Base-by-base conservation (phyloP, 441 rosid genomes). In the Mallotus repandus region DNA sequence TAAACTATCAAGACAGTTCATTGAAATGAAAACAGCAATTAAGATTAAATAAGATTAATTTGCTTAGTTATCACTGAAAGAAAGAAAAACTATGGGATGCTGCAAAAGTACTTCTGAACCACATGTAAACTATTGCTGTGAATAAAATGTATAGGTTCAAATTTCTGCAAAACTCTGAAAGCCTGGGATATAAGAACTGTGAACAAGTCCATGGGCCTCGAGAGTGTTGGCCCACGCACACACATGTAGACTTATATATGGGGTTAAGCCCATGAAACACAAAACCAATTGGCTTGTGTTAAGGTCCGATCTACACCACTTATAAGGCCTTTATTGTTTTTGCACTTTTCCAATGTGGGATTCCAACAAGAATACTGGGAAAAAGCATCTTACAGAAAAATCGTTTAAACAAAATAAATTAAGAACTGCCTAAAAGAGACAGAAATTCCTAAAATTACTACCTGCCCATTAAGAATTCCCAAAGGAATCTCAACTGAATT, bases 401-500 rank as follows among this genome's bases (percentile, higher is more conserved):
- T 66, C 61, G 69, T 49, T 57, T 15, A 46, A 45, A 41, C 60
- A 58, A 19, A 38, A 25, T 22, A 29, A 41, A 12, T 64, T 45
- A 11, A 38, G 29, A 72, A 66, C 21, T 61, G 50, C 32, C 32
- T 52, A 72, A 29, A 45, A 70, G 75, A 68, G 14, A 48, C 5
- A 61, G n/a, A 43, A 60, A 45, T 25, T 2, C 7, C 18, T 7
- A 5, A 54, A 9, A n/a, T 7, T 7, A 5, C 18, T 41, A 96
- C 99, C 89, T 90, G 98, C 69, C 91, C 97, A 41, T 77, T 90
- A 52, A 93, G 88, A 76, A 90, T 83, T 79, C 81, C 89, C 57
- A 50, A 77, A 5, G 97, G 89, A 80, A 93, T 83, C 77, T 96
- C 97, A 82, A 93, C 88, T 43, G 93, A 90, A 86, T 90, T 91